Base-by-base conservation (phyloP, 495 filamentous ascomycete species). In the Tuber indicum region DNA sequence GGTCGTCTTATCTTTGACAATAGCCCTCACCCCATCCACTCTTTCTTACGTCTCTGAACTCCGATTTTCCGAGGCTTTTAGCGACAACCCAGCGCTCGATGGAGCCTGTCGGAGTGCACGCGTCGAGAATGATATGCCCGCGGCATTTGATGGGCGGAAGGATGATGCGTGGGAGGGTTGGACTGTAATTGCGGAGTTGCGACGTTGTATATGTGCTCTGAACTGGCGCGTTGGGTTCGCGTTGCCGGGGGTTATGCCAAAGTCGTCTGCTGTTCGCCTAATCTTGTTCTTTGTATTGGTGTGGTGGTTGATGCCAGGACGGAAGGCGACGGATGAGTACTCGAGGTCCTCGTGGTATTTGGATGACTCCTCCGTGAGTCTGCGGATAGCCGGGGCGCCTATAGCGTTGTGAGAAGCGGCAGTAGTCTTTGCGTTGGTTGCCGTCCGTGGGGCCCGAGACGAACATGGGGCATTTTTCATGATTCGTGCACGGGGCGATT, bases 41-140 rank as follows among this genome's bases (percentile, higher is more conserved):
- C 84, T 99, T 99, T 75, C 95, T 90, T 42, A 96, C 96, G 82
- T 99, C 96, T 70, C 91, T 91, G 86, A 92, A 98, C 4, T 93
- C 93, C 78, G 91, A 88, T 75, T 88, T 91, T 77, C 91, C 91
- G 84, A 90, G 97, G 58, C 91, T 93, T 74, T 89, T 90, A 1
- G 96, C 92, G 0, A 99, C 90, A 0, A 91, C 93, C 96, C 96
- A 99, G 66, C 96, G 93, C 85, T 99, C 96, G n/a, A 98, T 90
- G 47, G 87, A 89, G 36, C 91, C 96, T 1, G 87, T 86, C 0
- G 96, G 93, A 0, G 96, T 98, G 86, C 96, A 99, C 14, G 97
- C 79, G 83, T 99, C 96, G 7, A 98, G 85, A 47, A 91, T 92
- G 78, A 98, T 90, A 82, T 99, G 96, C 1, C 93, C 93, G 39